Conservation (phyloP, 2,329 filamentous ascomycete genomes). For the Exserohilum turcica region DNA sequence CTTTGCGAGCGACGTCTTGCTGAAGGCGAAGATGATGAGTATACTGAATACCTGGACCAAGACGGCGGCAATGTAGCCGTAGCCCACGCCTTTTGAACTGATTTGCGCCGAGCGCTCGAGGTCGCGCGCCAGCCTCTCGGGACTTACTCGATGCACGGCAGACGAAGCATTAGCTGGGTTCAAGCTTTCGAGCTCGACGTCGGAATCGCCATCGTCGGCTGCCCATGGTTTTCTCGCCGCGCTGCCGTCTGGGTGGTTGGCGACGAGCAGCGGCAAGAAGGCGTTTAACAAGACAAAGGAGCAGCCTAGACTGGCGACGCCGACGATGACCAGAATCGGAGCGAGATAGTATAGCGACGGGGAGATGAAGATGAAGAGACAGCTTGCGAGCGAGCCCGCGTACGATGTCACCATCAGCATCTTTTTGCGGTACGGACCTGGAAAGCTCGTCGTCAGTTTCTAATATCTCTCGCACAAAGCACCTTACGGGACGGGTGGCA, state of each 20-base stretch:
- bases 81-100: constrained; percentile 85
- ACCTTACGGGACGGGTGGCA: neutral
- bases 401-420: constrained; percentile 81
- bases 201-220: constrained; percentile 17
- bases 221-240: constrained; percentile 12
- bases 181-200: constrained; percentile 37
- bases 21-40: constrained; percentile 66
- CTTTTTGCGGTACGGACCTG: constrained; percentile 74
- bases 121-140: constrained; percentile 60
- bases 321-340: constrained; percentile 78
- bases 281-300: constrained; percentile 96
- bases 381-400: constrained; percentile 75
- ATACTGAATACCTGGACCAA: constrained; percentile 81
- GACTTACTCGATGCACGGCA: constrained; percentile 7
- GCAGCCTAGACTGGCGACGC: constrained; percentile 90
- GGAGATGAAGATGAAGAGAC: constrained; percentile 78
- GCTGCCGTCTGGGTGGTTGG: constrained; percentile 68
- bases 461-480: no score
- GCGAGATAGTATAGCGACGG: constrained; percentile 78
- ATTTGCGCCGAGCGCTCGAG: constrained; percentile 82
- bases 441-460: neutral
- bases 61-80: constrained; percentile 83
- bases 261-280: constrained; percentile 83
- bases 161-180: constrained; percentile 18
- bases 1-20: constrained; percentile 53